Percentiles rank a stretch among this genome's conserved stretches.
These are phyloP conservation scores for Euphrasia confusa DNA, from an alignment of 257 asterid species.

Conservation along the genomic window DNA sequence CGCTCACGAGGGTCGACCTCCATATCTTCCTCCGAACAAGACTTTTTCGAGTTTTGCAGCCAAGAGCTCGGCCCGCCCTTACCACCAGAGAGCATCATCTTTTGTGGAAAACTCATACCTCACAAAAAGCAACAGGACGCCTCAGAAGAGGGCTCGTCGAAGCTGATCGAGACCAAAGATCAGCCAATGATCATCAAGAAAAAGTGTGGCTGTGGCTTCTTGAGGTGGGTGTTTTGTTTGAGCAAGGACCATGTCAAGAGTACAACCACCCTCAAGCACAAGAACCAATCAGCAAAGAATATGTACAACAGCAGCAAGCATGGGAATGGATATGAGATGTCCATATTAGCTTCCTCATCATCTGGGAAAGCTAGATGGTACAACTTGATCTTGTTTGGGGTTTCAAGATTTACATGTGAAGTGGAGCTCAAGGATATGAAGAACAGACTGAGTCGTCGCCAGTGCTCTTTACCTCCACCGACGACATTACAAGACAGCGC, in stretches of 20 bases:
- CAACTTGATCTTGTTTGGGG: conserved; percentile 42
- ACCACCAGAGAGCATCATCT: conserved; percentile 48
- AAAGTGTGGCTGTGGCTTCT: conserved; percentile 21
- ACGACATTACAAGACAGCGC: conserved; percentile 19
- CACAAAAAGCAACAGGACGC: conserved; percentile 21
- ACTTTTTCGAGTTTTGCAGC: conserved; percentile 44
- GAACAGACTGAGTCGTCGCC: conserved; percentile 54
- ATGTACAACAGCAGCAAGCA: conserved; percentile 22
- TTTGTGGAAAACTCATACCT: conserved; percentile 61
- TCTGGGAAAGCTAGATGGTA: conserved; percentile 49
- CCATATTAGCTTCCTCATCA: conserved; percentile 41
- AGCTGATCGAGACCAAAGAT: conserved; percentile 17
- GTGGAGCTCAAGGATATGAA: conserved; percentile 54
- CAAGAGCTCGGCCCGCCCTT: conserved; percentile 28
- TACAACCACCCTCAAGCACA: not conserved
- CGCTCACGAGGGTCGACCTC: conserved; percentile 49
- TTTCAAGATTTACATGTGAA: conserved; percentile 38
- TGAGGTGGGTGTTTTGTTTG: conserved; percentile 26
- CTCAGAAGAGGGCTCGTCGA: conserved; percentile 12
- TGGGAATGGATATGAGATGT: conserved; percentile 28
- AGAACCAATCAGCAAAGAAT: conserved; percentile 18
- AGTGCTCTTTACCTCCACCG: conserved; percentile 18
- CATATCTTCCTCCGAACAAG: conserved; percentile 34
- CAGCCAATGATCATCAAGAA: conserved; percentile 8
- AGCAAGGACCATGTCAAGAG: not conserved